Base-by-base conservation (phyloP, 73 alveolate species). In the Effrenium voratum region DNA sequence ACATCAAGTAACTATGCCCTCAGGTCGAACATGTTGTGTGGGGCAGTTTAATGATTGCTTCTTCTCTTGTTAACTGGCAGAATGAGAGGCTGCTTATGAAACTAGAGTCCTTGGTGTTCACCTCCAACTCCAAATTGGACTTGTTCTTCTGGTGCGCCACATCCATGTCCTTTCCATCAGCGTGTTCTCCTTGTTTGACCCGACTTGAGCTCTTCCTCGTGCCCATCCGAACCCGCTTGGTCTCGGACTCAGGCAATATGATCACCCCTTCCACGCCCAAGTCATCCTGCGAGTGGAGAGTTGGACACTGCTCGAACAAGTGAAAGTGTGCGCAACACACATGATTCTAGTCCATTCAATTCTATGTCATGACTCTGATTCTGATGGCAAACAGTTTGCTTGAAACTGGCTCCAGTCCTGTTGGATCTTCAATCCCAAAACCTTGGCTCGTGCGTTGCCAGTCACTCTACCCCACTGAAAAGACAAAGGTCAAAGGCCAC, bases 81-180 rank as follows among this genome's bases (percentile, higher is more conserved):
- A n/a, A n/a, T n/a, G n/a, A n/a, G n/a, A n/a, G n/a, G n/a, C n/a
- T n/a, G n/a, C n/a, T n/a, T n/a, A n/a, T n/a, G n/a, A n/a, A n/a
- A n/a, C n/a, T n/a, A n/a, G n/a, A n/a, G 80, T 68, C 80, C 80
- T 68, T 68, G 32, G 80, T 68, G 80, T 68, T 68, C 47, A 28
- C 28, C 4, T 68, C 80, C 28, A 68, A 2, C 22, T 4, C 22
- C 5, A 32, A 2, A n/a, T 5, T 28, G 3, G 80, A 43, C 28
- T 3, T 30, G 36, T 22, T 19, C 46, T 68, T 68, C 47, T 19
- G 26, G 22, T 68, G 80, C 47, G 44, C 47, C 12, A 24, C 80
- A 32, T 26, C 28, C 22, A 46, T 46, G 5, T 68, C 46, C 46
- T 3, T 5, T 12, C 47, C 80, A 68, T 75, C 86, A 5, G 36